Evolutionary conservation across 164 flowering plant species (phyloP).

Genomic region (Annona squamosa): DNA sequence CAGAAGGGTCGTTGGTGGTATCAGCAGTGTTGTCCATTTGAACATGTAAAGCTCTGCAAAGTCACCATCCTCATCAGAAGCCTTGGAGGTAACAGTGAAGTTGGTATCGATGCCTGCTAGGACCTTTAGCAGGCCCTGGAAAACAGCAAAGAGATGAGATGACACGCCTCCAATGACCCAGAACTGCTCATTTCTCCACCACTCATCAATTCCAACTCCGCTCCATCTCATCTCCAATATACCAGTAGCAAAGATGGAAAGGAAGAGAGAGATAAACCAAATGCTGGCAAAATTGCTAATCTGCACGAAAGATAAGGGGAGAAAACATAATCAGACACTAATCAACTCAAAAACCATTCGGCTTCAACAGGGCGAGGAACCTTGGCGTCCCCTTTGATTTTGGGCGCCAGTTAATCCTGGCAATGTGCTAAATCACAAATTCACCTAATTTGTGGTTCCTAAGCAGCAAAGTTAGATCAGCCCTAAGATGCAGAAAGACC

Average conservation of each 20-base stretch:
- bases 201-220: conserved; percentile 71
- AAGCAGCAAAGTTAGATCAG: background rate
- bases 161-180: conserved; percentile 18
- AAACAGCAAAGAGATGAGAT: conserved; percentile 54
- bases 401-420: background rate
- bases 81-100: conserved; percentile 49
- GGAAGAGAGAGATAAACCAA: conserved; percentile 70
- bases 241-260: conserved; percentile 84
- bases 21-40: conserved; percentile 80
- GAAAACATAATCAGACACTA: background rate
- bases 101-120: conserved; percentile 79
- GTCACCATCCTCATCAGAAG: conserved; percentile 61
- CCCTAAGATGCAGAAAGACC: background rate
- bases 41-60: conserved; percentile 71
- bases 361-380: background rate
- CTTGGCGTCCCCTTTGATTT: background rate
- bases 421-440: background rate
- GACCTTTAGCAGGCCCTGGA: conserved; percentile 73
- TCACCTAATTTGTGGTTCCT: background rate
- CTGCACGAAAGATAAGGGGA: conserved; percentile 31
- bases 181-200: conserved; percentile 19
- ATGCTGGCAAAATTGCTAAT: conserved; percentile 75
- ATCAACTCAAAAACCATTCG: background rate
- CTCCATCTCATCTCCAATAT: conserved; percentile 86
- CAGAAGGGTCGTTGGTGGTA: conserved; percentile 47